phyloP scores from a whole-genome alignment of 495 filamentous ascomycete genomes.

The Aspergillus bertholletiae region DNA sequence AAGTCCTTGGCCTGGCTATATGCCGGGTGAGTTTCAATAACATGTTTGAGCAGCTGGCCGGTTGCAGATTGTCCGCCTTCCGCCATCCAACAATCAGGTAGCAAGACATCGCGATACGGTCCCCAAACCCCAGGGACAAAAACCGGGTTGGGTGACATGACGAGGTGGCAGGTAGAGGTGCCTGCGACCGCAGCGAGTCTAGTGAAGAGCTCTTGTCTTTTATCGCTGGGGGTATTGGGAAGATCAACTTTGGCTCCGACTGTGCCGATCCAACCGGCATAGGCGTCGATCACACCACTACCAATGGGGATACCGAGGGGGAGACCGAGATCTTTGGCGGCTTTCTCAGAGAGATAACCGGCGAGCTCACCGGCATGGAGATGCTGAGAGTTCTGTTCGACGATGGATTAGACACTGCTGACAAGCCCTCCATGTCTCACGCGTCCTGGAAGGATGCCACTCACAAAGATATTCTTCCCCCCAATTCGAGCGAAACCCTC shows the following conservation, averaged over 20 bases:
- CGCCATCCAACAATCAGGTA: conserved; percentile 90
- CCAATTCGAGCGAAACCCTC: conserved; percentile 90
- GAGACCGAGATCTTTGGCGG: conserved; percentile 82
- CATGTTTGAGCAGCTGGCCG: conserved; percentile 87
- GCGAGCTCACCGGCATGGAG: conserved; percentile 87
- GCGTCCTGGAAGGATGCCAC: conserved; percentile 44
- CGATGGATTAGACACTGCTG: no score
- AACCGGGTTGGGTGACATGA: conserved; percentile 86
- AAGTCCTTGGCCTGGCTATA: conserved; percentile 73
- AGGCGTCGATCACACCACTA: conserved; percentile 95
- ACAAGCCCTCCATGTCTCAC: no score
- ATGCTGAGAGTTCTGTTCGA: conserved; percentile 89
- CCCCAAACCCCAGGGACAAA: conserved; percentile 97
- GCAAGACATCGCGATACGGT: conserved; percentile 88
- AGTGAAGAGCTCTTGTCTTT: conserved; percentile 87
- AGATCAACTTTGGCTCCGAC: conserved; percentile 89
- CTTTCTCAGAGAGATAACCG: conserved; percentile 78
- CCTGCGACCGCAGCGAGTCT: conserved; percentile 91
- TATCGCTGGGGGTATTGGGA: conserved; percentile 59
- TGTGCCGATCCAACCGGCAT: conserved; percentile 98
- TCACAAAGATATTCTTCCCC: conserved; percentile 89
- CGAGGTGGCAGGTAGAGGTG: conserved; percentile 94
- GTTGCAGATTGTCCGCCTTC: conserved; percentile 96
- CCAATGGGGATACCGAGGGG: conserved; percentile 85
- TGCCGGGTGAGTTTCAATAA: conserved; percentile 89